Base-by-base conservation (phyloP, 768 basidiomycete species). In the Paxillus rubicundulus region DNA sequence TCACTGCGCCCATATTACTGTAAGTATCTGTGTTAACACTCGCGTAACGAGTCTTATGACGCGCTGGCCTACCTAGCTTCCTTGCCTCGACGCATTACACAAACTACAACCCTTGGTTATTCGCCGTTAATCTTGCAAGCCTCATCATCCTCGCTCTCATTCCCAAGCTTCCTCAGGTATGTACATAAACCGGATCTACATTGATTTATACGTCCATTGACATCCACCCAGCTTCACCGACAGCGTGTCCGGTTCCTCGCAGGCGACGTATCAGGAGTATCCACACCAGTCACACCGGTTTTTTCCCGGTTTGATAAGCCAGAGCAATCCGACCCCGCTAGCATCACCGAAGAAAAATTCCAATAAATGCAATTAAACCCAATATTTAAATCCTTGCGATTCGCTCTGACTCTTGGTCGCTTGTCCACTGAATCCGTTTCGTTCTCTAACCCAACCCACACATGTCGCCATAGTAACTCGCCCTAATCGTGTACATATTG, bases 1-100 rank as follows among this genome's bases (percentile, higher is more conserved):
- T 97, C 54, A 84, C 82, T 48, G 85, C 94, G 8, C 97, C 97
- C 0, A 86, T 98, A 58, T 79, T 80, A 34, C 76, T 99, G 97
- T 98, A 62, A 67, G 92, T 74, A 8, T 42, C 14, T 2, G 8
- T 50, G 34, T 43, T 41, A 51, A 38, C 47, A 30, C 9, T 21
- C 10, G 28, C 37, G 32, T 32, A 14, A 40, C 41, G 10, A 24
- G 9, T 41, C 33, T 45, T 9, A 24, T 49, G 42, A 50, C 51
- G 28, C 20, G 14, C 40, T 18, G 16, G 47, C 20, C 45, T 58
- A 97, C 20, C 45, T 58, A 98, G 96, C 30, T 99, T 99, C 75
- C 80, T 99, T 24, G 86, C 90, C 37, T 98, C 97, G 16, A 99
- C 97, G 1, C 97, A 99, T 68, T 99, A 98, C 77, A 98, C 95